Evolutionary conservation across 2,329 filamentous ascomycete genomes (phyloP).

Genomic region (Nemania sp.): DNA sequence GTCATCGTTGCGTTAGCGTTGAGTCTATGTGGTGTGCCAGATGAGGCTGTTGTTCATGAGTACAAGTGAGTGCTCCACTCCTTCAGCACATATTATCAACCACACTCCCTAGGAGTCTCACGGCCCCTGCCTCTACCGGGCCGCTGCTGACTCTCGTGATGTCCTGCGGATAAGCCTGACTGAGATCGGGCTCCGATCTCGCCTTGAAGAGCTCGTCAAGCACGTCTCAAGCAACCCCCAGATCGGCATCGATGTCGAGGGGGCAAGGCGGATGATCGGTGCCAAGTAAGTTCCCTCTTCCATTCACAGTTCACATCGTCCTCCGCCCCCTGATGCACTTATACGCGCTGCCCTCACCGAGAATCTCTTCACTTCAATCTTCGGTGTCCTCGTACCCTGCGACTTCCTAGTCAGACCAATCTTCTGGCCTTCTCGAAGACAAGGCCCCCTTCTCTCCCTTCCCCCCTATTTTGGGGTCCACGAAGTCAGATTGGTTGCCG

Average conservation of each 20-base stretch:
- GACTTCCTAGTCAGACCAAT: background rate
- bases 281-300: conserved; percentile 43
- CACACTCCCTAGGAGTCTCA: no score
- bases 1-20: conserved; percentile 65
- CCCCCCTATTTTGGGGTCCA: conserved; percentile 19
- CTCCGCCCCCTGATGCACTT: background rate
- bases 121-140: background rate
- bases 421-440: conserved; percentile 42
- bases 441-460: background rate
- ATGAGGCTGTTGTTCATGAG: conserved; percentile 59
- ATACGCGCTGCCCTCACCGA: conserved; percentile 2
- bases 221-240: conserved; percentile 55
- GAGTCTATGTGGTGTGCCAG: conserved; percentile 59
- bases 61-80: conserved; percentile 23
- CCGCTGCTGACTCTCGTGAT: conserved; percentile 3
- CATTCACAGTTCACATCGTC: background rate
- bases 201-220: conserved; percentile 43
- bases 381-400: conserved; percentile 6
- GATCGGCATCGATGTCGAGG: conserved; percentile 50
- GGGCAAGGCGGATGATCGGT: conserved; percentile 52
- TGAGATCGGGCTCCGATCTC: conserved; percentile 54
- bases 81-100: background rate
- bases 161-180: conserved; percentile 49
- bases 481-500: no score
- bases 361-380: background rate